Percentiles rank a stretch among this genome's conserved stretches.
phyloP scores from a whole-genome alignment of 148 eudicot species.

The Heliamphora exappendiculata region DNA sequence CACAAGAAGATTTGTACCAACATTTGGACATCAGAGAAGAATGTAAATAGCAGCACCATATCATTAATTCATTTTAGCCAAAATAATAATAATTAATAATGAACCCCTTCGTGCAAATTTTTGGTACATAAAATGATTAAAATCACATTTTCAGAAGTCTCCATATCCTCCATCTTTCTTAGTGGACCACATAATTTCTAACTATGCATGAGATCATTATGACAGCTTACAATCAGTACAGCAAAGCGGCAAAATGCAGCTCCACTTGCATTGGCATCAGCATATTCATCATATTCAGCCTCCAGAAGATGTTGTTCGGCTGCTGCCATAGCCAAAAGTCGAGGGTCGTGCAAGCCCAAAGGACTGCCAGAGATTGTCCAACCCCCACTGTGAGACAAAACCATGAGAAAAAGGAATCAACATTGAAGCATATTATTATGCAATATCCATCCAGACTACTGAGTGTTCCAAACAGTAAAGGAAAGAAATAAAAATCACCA shows the following conservation, averaged over 20 bases:
- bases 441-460: not conserved
- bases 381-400: conserved; percentile 23
- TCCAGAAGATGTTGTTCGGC: conserved; percentile 62
- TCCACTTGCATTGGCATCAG: conserved; percentile 66
- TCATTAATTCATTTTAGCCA: not conserved
- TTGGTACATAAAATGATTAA: not conserved
- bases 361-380: conserved; percentile 68
- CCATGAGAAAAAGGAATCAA: conserved; percentile 3
- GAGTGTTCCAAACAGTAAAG: not conserved
- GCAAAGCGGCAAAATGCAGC: conserved; percentile 66
- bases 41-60: not conserved
- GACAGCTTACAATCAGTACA: conserved; percentile 58
- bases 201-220: not conserved
- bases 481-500: not conserved
- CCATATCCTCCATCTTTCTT: not conserved
- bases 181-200: not conserved
- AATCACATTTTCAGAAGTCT: not conserved
- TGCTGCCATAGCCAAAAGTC: conserved; percentile 72
- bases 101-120: not conserved
- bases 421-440: conserved; percentile 2
- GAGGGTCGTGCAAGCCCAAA: conserved; percentile 63
- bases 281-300: conserved; percentile 74
- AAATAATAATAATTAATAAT: not conserved
- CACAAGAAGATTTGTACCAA: too few species aligned
- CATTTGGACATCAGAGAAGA: too few species aligned